A percentile compares a stretch with the other conserved stretches of the same genome.
Conservation (phyloP, 768 basidiomycete genomes). For the Suillus decipiens region DNA sequence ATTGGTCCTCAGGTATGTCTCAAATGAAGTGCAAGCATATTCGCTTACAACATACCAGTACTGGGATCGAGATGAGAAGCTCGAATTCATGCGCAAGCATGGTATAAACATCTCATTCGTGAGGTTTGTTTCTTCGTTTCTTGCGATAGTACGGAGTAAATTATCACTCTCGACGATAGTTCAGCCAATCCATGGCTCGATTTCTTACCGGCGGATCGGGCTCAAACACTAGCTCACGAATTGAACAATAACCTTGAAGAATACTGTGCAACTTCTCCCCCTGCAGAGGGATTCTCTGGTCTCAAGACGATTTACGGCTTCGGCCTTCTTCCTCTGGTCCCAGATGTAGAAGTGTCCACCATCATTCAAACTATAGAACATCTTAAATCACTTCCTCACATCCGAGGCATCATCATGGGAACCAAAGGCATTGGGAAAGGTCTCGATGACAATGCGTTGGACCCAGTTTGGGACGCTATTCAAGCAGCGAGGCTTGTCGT, state of each 20-base stretch:
- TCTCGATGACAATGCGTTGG: slow-evolving; percentile 75
- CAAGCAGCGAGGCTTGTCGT: slow-evolving; percentile 68
- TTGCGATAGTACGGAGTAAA: slow-evolving; percentile 17
- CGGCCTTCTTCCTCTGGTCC: slow-evolving; percentile 82
- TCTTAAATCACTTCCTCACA: slow-evolving; percentile 61
- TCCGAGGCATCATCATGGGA: slow-evolving; percentile 82
- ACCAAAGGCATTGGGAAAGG: slow-evolving; percentile 77
- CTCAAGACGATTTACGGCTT: slow-evolving; percentile 80
- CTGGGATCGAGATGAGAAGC: slow-evolving; percentile 77
- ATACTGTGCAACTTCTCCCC: slow-evolving; percentile 72
- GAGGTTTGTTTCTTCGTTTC: slow-evolving; percentile 45
- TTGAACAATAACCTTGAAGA: slow-evolving; percentile 78
- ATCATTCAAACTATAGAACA: slow-evolving; percentile 69
- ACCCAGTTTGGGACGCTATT: slow-evolving; percentile 82
- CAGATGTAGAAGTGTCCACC: slow-evolving; percentile 52
- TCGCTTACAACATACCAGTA: slow-evolving; percentile 42
- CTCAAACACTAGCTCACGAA: slow-evolving; percentile 62
- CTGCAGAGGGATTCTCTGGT: slow-evolving; percentile 29
- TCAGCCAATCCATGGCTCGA: slow-evolving; percentile 93
- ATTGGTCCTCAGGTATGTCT: slow-evolving; percentile 69
- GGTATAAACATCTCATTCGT: slow-evolving; percentile 79
- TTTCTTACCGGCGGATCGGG: slow-evolving; percentile 71
- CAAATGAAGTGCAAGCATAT: neutral
- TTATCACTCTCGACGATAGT: slow-evolving; percentile 37
- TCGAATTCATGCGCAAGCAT: slow-evolving; percentile 84